Percentiles rank a stretch among this genome's conserved stretches.
Conservation (phyloP, 495 filamentous ascomycete genomes). For the Schizothecium vesticola region DNA sequence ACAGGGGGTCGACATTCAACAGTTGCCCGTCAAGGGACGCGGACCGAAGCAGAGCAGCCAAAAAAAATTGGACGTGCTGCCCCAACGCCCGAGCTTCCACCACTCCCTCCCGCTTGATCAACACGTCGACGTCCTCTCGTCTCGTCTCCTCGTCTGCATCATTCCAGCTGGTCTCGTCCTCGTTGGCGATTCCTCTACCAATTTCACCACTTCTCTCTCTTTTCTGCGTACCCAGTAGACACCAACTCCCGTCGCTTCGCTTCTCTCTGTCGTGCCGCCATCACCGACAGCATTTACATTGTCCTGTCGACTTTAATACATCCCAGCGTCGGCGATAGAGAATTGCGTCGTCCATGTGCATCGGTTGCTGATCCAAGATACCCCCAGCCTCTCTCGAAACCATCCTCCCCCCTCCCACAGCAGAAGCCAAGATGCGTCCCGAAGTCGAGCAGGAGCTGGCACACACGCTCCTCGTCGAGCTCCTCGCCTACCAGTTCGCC, state of each 20-base stretch:
- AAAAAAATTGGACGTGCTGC: conserved; percentile 12
- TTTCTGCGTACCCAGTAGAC: neutral
- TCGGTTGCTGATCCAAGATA: neutral
- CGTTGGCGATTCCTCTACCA: neutral
- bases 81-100: conserved; percentile 6
- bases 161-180: neutral
- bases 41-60: conserved; percentile 7
- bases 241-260: neutral
- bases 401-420: neutral
- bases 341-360: neutral
- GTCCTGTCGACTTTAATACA: neutral
- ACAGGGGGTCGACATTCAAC: conserved; percentile 32
- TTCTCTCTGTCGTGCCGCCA: neutral
- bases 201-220: neutral
- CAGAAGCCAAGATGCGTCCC: conserved; percentile 77
- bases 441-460: conserved; percentile 98
- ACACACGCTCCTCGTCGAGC: conserved; percentile 95
- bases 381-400: conserved; percentile 3
- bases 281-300: neutral
- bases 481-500: conserved; percentile 98
- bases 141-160: neutral
- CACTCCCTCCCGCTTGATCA: conserved; percentile 4
- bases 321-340: neutral
- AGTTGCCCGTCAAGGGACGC: conserved; percentile 23
- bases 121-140: neutral